Percentiles rank a stretch among this genome's conserved stretches.
phyloP scores from a whole-genome alignment of 1,284 basidiomycete genomes.

The Schizopora paradoxa region DNA sequence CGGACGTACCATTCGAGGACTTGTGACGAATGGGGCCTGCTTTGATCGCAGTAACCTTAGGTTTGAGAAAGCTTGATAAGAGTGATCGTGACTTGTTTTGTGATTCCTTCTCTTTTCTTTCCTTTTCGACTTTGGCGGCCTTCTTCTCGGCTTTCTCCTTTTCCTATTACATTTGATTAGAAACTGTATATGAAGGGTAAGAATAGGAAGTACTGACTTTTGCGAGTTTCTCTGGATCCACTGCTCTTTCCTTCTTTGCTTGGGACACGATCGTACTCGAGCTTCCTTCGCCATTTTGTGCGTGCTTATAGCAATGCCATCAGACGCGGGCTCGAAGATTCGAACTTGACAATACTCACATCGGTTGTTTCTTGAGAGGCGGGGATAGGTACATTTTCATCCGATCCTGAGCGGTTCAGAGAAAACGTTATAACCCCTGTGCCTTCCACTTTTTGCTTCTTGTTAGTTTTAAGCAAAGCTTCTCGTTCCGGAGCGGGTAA shows the following conservation, averaged over 20 bases:
- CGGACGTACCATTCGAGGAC: conserved; percentile 28
- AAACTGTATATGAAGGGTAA: conserved; percentile 2
- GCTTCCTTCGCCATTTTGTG: conserved; percentile 26
- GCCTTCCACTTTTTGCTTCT: conserved; percentile 33
- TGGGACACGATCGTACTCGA: conserved; percentile 33
- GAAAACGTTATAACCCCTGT: conserved; percentile 18
- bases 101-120: conserved; percentile 64
- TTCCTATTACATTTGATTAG: conserved; percentile 38
- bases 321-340: too few relatives aligned
- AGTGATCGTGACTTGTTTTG: conserved; percentile 67
- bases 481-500: conserved; percentile 52
- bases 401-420: conserved; percentile 9
- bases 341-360: too few relatives aligned
- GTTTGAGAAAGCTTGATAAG: conserved; percentile 73
- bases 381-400: too few relatives aligned
- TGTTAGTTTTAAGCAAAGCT: conserved; percentile 49
- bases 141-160: conserved; percentile 64
- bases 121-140: conserved; percentile 55
- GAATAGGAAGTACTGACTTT: conserved; percentile 41
- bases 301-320: too few relatives aligned
- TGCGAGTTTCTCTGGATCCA: conserved; percentile 53
- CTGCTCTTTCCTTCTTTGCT: conserved; percentile 52
- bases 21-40: conserved; percentile 21
- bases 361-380: conserved; percentile 6
- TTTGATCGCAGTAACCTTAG: conserved; percentile 30